These are phyloP conservation scores for Arabidopsis arenosa DNA, from an alignment of 345 rosid species.

Conservation along the genomic window DNA sequence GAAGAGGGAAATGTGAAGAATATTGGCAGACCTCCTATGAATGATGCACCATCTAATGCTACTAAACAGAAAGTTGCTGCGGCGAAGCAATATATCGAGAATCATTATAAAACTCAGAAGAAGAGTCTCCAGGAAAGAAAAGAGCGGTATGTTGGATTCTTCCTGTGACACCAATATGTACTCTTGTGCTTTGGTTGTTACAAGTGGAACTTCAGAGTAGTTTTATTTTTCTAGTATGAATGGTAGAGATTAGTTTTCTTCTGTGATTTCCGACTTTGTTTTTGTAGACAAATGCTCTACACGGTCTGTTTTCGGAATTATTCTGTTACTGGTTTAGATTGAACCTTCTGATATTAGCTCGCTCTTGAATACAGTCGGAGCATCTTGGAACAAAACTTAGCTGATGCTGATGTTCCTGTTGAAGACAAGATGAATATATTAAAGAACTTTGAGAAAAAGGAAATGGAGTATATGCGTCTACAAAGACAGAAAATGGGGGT, in stretches of 20 bases:
- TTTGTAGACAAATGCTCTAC: not conserved
- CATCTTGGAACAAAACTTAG: slow-evolving; percentile 53
- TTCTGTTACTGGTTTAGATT: slow-evolving; percentile 21
- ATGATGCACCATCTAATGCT: slow-evolving; percentile 53
- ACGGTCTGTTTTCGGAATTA: not conserved
- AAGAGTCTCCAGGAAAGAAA: slow-evolving; percentile 57
- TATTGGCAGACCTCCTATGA: slow-evolving; percentile 47
- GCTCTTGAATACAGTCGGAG: slow-evolving; percentile 48
- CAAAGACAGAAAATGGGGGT: slow-evolving; percentile 58
- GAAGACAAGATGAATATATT: slow-evolving; percentile 53
- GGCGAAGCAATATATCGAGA: slow-evolving; percentile 53
- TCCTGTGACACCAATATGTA: not conserved
- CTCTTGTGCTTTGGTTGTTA: slow-evolving; percentile 1
- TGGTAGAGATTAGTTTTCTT: not conserved
- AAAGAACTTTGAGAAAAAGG: slow-evolving; percentile 52
- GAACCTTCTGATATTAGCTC: slow-evolving; percentile 18
- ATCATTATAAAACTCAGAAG: slow-evolving; percentile 54
- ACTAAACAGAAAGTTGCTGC: slow-evolving; percentile 58
- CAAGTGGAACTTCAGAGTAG: slow-evolving; percentile 11
- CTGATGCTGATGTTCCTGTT: slow-evolving; percentile 54
- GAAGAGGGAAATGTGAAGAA: slow-evolving; percentile 46
- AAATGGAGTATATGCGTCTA: slow-evolving; percentile 54
- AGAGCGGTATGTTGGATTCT: slow-evolving; percentile 47
- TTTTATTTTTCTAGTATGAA: not conserved
- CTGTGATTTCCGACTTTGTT: not conserved